A percentile compares a stretch with the other conserved stretches of the same genome.
These are phyloP conservation scores for Orbilia javanica DNA, from an alignment of 2,329 filamentous ascomycete genomes.

Conservation along the genomic window DNA sequence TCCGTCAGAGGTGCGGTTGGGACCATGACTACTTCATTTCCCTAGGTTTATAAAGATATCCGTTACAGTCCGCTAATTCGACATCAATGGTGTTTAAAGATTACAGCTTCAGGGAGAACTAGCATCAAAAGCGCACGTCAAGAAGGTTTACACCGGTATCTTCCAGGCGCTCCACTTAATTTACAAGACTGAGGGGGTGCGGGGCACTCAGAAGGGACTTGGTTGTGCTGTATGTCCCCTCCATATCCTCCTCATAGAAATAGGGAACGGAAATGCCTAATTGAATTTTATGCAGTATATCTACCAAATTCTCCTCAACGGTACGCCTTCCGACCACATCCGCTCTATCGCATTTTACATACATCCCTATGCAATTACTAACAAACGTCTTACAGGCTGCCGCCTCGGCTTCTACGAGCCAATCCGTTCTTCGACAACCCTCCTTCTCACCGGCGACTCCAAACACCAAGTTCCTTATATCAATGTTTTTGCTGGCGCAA, in stretches of 20 bases:
- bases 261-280: not conserved
- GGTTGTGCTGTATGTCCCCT: slow-evolving; percentile 76
- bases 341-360: not conserved
- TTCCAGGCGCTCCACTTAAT: slow-evolving; percentile 93
- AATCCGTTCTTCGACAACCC: slow-evolving; percentile 79
- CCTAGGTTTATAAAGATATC: not conserved
- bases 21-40: not conserved
- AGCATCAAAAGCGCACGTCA: slow-evolving; percentile 84
- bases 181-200: slow-evolving; percentile 86
- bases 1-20: not conserved
- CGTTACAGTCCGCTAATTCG: slow-evolving; percentile 25
- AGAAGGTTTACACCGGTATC: slow-evolving; percentile 89
- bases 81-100: slow-evolving; percentile 66
- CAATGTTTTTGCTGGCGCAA: slow-evolving; percentile 93
- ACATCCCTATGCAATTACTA: not conserved
- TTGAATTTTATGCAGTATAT: slow-evolving; percentile 73
- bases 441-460: slow-evolving; percentile 77
- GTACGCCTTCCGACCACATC: slow-evolving; percentile 2
- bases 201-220: slow-evolving; percentile 87
- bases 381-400: slow-evolving; percentile 70
- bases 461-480: slow-evolving; percentile 85
- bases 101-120: slow-evolving; percentile 97
- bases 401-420: slow-evolving; percentile 98
- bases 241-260: not conserved
- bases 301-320: slow-evolving; percentile 96